These are phyloP conservation scores for Trypanosoma brucei DNA, from an alignment of 208 protist species.

Conservation along the genomic window DNA sequence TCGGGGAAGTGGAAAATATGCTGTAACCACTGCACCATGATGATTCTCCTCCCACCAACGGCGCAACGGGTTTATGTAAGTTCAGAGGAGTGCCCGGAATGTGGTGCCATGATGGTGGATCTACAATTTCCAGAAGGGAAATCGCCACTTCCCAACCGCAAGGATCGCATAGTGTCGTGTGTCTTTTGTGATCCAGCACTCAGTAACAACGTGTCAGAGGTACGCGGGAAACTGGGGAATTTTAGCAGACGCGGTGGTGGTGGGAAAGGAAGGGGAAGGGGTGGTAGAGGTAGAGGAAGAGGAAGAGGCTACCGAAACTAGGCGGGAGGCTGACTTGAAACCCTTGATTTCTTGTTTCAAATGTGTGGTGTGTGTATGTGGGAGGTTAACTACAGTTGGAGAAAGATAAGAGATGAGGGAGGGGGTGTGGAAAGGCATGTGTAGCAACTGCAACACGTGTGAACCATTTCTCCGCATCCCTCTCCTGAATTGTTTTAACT, in stretches of 20 bases:
- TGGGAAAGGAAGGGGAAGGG: conserved; percentile 15
- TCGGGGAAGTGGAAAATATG: conserved; percentile 86
- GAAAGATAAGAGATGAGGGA: too few species aligned
- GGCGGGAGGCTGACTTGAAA: neutral
- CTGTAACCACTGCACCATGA: conserved; percentile 87
- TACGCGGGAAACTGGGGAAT: conserved; percentile 61
- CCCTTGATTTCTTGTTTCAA: neutral
- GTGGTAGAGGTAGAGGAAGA: conserved; percentile 23
- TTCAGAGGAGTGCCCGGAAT: conserved; percentile 71
- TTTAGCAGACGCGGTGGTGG: conserved; percentile 38
- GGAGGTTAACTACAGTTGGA: too few species aligned
- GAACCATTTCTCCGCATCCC: neutral
- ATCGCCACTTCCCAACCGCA: conserved; percentile 64
- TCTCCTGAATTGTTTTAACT: neutral
- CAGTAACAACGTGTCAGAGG: conserved; percentile 60
- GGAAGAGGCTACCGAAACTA: conserved; percentile 17
- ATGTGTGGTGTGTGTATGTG: too few species aligned
- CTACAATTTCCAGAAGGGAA: conserved; percentile 81
- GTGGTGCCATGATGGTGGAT: conserved; percentile 68
- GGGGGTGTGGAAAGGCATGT: too few species aligned
- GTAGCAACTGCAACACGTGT: too few species aligned
- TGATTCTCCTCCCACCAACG: conserved; percentile 80
- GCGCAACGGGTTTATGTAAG: conserved; percentile 77
- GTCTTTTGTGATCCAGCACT: conserved; percentile 74
- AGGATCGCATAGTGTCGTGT: conserved; percentile 68